Base-by-base conservation (phyloP, 257 asterid species). In the Paulownia fortunei region DNA sequence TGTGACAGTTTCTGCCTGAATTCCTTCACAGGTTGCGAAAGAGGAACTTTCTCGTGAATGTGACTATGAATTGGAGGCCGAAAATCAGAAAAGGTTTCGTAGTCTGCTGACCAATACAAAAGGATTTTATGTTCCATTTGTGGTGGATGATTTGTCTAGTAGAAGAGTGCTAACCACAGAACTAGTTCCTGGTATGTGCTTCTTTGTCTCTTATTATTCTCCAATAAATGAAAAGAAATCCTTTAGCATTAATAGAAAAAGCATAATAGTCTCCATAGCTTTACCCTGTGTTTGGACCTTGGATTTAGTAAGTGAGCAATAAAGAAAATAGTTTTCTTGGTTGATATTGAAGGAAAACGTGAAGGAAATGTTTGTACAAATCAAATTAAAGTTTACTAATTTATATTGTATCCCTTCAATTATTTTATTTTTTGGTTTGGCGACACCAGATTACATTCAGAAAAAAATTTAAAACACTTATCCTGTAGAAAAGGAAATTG, bases 21-120 rank as follows among this genome's bases (percentile, higher is more conserved):
- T 67, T 76, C 49, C 47, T 73, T 72, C 44, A 34, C 85, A 94
- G 99, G 99, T 94, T 26, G 99, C 99, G 42, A 94, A 94, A 84
- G 96, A 90, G 74, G 99, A 94, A 86, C 97, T 94, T 84, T 90
- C 96, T 68, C 96, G 91, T 62, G 99, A 94, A 86, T 94, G 99
- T 64, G 87, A 94, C 76, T 94, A 92, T 84, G 91, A 85, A 73
- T 74, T 92, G 89, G 99, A 95, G 87, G 95, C 99, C 19, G 66
- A 80, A 78, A 92, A 66, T 84, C 99, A 95, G 87, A 91, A 89
- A 88, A 87, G 88, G 74, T 95, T 92, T 51, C 96, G 90, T 24
- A 41, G 83, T 69, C 84, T 95, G 73, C 84, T 95, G 80, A 74
- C 86, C 44, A 73, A 75, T 75, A 60, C 60, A 67, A 79, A 85